Percentiles rank a stretch among this genome's conserved stretches.
phyloP scores from a whole-genome alignment of 768 basidiomycete species.

The Gyrodon lividus region DNA sequence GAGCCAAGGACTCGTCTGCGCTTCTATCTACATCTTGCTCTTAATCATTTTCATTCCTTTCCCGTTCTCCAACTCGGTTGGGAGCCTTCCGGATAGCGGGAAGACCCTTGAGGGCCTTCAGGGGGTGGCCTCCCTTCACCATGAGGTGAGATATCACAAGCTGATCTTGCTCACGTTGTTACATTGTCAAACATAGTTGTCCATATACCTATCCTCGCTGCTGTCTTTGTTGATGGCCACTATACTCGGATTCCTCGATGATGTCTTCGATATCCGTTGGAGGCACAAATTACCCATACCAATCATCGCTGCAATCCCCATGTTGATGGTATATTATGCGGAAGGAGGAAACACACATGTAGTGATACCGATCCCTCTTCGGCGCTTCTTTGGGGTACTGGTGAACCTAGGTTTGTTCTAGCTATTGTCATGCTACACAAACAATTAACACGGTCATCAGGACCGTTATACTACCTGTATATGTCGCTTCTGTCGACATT shows the following conservation, averaged over 20 bases:
- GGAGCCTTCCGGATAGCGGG: constrained; percentile 41
- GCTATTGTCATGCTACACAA: not conserved
- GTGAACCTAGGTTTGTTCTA: constrained; percentile 79
- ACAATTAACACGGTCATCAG: constrained; percentile 40
- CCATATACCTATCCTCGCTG: constrained; percentile 89
- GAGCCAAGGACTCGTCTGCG: constrained; percentile 88
- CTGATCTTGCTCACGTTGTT: not conserved
- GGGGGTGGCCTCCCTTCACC: constrained; percentile 60
- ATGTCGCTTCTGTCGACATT: constrained; percentile 97
- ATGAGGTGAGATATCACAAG: constrained; percentile 56
- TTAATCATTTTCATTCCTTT: constrained; percentile 95
- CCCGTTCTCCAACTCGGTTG: constrained; percentile 77
- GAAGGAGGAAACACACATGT: constrained; percentile 92
- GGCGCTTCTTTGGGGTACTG: constrained; percentile 69
- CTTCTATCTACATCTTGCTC: constrained; percentile 81
- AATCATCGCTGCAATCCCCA: constrained; percentile 90
- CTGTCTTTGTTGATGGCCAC: constrained; percentile 93
- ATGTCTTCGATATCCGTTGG: constrained; percentile 98
- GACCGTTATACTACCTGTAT: constrained; percentile 93
- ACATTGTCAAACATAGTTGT: constrained; percentile 49
- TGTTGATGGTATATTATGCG: constrained; percentile 95
- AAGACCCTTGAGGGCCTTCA: constrained; percentile 46
- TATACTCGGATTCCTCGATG: constrained; percentile 93
- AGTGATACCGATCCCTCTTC: constrained; percentile 84
- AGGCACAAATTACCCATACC: constrained; percentile 97